Evolutionary conservation across 768 basidiomycete species (phyloP).

Genomic region (Tylopilus felleus): DNA sequence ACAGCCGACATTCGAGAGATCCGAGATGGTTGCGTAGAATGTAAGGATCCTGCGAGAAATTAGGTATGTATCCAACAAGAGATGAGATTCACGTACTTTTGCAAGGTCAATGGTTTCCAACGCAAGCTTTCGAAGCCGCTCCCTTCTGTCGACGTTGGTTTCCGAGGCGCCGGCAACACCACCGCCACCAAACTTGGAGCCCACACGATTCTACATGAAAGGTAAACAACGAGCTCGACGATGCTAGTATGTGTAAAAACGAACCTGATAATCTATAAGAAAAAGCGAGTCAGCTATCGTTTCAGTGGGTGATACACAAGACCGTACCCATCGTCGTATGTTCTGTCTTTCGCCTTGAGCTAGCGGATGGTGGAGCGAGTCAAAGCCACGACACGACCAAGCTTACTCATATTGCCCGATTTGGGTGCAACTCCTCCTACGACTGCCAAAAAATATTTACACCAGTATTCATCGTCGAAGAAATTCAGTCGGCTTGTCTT

Average conservation of each 20-base stretch:
- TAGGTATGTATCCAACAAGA: slow-evolving; percentile 1
- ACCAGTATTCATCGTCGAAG: background rate
- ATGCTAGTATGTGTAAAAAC: slow-evolving; percentile 4
- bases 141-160: slow-evolving; percentile 91
- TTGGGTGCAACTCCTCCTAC: background rate
- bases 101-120: slow-evolving; percentile 97
- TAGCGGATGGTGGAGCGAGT: slow-evolving; percentile 5
- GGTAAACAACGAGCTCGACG: background rate
- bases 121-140: slow-evolving; percentile 91
- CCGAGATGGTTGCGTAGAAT: slow-evolving; percentile 98
- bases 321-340: slow-evolving; percentile 32
- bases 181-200: slow-evolving; percentile 93
- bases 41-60: slow-evolving; percentile 76
- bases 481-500: background rate
- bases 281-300: slow-evolving; percentile 5
- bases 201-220: slow-evolving; percentile 79
- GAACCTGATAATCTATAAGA: slow-evolving; percentile 64
- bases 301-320: background rate
- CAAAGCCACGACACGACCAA: background rate
- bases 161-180: slow-evolving; percentile 95
- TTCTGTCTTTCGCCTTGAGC: background rate
- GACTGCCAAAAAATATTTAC: slow-evolving; percentile 1
- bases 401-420: slow-evolving; percentile 12
- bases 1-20: slow-evolving; percentile 96
- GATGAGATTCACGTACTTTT: slow-evolving; percentile 53